phyloP scores from a whole-genome alignment of 2,329 filamentous ascomycete species.

The Lasiodiplodia theobromae region DNA sequence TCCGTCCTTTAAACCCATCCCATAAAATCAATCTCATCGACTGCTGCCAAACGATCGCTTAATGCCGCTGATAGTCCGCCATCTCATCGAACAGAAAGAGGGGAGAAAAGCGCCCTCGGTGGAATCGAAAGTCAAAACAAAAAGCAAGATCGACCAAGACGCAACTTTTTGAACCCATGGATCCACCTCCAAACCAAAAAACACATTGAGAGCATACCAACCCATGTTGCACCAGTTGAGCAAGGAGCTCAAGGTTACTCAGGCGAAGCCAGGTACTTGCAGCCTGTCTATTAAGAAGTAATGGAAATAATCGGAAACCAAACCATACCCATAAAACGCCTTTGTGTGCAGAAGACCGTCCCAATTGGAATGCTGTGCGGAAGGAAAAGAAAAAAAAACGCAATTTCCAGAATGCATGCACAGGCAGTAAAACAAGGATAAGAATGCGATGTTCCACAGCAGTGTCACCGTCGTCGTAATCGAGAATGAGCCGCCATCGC shows the following conservation, averaged over 20 bases:
- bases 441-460: conserved; percentile 23
- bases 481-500: conserved; percentile 6
- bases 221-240: conserved; percentile 16
- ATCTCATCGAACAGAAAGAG: conserved; percentile 4
- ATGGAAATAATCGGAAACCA: conserved; percentile 9
- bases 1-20: neutral
- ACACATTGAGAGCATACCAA: conserved; percentile 12
- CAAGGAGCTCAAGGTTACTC: conserved; percentile 14
- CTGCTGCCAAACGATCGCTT: conserved; percentile 21
- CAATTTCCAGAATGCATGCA: conserved; percentile 29
- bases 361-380: conserved; percentile 28
- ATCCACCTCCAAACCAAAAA: conserved; percentile 5
- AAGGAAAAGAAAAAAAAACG: neutral
- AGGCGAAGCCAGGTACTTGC: conserved; percentile 25
- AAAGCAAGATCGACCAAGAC: conserved; percentile 23
- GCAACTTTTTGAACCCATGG: conserved; percentile 28
- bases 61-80: conserved; percentile 20
- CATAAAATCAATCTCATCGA: conserved; percentile 22
- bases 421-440: conserved; percentile 18
- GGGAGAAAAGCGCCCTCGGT: conserved; percentile 15
- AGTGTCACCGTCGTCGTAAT: conserved; percentile 13
- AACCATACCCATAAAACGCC: conserved; percentile 23
- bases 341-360: conserved; percentile 25
- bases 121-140: conserved; percentile 5
- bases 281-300: conserved; percentile 30